Percentiles rank a stretch among this genome's conserved stretches.
Conservation (phyloP, 2,329 filamentous ascomycete genomes). For the Penicillium sp. region DNA sequence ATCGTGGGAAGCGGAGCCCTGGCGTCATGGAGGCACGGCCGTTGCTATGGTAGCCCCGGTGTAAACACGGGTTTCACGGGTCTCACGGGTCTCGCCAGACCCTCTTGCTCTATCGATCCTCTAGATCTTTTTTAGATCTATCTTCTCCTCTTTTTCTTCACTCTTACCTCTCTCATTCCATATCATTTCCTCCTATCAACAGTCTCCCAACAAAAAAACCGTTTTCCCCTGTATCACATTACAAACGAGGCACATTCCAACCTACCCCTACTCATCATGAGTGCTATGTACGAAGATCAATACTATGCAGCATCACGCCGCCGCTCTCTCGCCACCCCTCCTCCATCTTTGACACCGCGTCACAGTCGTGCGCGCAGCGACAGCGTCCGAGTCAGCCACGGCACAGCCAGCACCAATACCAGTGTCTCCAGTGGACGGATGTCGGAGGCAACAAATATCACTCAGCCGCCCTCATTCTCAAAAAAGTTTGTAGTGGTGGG, state of each 20-base stretch:
- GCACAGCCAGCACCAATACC: conserved; percentile 81
- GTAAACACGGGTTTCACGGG: conserved; percentile 34
- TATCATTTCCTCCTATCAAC: background rate
- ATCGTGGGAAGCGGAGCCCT: conserved; percentile 18
- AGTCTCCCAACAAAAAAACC: background rate
- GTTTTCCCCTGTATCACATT: background rate
- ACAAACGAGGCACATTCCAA: conserved; percentile 19
- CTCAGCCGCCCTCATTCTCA: conserved; percentile 87
- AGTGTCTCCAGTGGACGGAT: conserved; percentile 70
- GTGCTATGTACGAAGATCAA: conserved; percentile 42
- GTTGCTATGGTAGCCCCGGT: conserved; percentile 39
- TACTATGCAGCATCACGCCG: conserved; percentile 57
- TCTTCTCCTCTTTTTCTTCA: conserved; percentile 7
- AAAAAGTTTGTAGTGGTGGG: conserved; percentile 99
- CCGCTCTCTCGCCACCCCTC: conserved; percentile 50
- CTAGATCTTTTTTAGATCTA: conserved; percentile 19
- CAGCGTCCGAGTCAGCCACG: conserved; percentile 73
- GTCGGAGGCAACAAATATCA: conserved; percentile 78
- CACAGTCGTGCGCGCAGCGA: conserved; percentile 52
- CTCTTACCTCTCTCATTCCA: background rate
- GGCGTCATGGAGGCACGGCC: conserved; percentile 22
- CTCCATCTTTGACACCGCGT: conserved; percentile 42
- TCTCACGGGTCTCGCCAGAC: conserved; percentile 18
- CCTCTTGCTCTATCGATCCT: conserved; percentile 19
- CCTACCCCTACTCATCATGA: conserved; percentile 28